Evolutionary conservation across 2,329 filamentous ascomycete genomes (phyloP).

Genomic region (Emergomyces africanus): DNA sequence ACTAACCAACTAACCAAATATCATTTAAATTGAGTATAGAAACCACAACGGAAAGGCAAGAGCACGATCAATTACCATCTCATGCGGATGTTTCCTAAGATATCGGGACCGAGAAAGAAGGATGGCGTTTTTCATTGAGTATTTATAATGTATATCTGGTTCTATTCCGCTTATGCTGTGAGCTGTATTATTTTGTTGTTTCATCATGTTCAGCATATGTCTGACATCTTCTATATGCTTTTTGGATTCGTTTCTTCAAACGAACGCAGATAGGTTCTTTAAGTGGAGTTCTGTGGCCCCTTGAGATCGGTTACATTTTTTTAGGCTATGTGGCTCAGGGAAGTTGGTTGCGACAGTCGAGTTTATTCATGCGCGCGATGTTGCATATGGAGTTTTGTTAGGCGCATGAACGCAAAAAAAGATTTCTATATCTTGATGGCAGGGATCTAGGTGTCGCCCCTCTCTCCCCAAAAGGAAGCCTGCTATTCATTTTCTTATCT

Average conservation of each 20-base stretch:
- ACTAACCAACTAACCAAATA: not conserved
- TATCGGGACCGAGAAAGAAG: slow-evolving; percentile 59
- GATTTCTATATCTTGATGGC: not conserved
- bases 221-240: not conserved
- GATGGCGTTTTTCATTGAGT: slow-evolving; percentile 32
- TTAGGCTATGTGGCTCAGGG: no score
- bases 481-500: not conserved
- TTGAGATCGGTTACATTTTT: no score
- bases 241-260: not conserved
- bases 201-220: not conserved
- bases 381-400: not conserved
- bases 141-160: not conserved
- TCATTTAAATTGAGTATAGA: slow-evolving; percentile 29
- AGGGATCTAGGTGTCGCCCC: not conserved
- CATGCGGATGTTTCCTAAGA: slow-evolving; percentile 58
- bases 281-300: not conserved
- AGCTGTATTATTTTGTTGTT: not conserved
- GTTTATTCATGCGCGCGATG: not conserved
- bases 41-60: slow-evolving; percentile 46
- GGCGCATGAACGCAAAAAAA: not conserved
- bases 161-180: not conserved
- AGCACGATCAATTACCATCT: slow-evolving; percentile 90
- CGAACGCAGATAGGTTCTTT: not conserved
- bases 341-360: not conserved
- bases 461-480: not conserved